Evolutionary conservation across 805 yeast genomes (phyloP).

Genomic region (Lipomyces japonicus): DNA sequence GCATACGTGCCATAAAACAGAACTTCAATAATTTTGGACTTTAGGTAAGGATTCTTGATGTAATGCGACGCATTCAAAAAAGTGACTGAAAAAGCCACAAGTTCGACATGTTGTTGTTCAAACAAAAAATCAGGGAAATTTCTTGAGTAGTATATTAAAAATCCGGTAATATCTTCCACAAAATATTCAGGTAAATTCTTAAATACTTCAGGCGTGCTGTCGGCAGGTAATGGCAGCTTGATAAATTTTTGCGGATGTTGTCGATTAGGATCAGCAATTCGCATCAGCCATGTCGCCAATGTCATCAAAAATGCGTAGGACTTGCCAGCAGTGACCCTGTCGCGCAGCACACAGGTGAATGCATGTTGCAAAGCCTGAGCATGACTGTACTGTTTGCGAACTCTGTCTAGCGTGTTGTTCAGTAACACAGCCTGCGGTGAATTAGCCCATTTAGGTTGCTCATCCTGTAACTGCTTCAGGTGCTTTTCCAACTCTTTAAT

Average conservation of each 20-base stretch:
- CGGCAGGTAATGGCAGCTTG: conserved; percentile 51
- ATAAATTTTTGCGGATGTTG: conserved; percentile 53
- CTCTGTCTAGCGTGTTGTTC: conserved; percentile 41
- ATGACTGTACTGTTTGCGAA: conserved; percentile 44
- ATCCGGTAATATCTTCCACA: conserved; percentile 75
- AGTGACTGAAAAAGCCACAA: conserved; percentile 69
- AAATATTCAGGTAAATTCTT: conserved; percentile 80
- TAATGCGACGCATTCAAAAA: conserved; percentile 60
- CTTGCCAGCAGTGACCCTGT: conserved; percentile 56
- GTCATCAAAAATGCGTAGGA: conserved; percentile 77
- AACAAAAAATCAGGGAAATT: conserved; percentile 56
- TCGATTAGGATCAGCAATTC: conserved; percentile 70
- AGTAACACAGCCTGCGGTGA: conserved; percentile 30
- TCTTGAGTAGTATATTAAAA: conserved; percentile 57
- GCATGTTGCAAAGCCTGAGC: conserved; percentile 52
- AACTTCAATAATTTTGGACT: conserved; percentile 76
- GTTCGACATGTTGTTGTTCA: conserved; percentile 33
- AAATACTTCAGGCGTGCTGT: conserved; percentile 68
- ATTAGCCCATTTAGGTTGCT: conserved; percentile 35
- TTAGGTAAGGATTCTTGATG: conserved; percentile 91
- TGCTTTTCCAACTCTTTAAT: conserved; percentile 50
- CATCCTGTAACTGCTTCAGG: conserved; percentile 46
- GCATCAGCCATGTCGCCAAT: conserved; percentile 63
- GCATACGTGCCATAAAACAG: conserved; percentile 65
- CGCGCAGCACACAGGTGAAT: conserved; percentile 58